Evolutionary conservation across 2,329 filamentous ascomycete species (phyloP).

Genomic region (Neonectria hederae): DNA sequence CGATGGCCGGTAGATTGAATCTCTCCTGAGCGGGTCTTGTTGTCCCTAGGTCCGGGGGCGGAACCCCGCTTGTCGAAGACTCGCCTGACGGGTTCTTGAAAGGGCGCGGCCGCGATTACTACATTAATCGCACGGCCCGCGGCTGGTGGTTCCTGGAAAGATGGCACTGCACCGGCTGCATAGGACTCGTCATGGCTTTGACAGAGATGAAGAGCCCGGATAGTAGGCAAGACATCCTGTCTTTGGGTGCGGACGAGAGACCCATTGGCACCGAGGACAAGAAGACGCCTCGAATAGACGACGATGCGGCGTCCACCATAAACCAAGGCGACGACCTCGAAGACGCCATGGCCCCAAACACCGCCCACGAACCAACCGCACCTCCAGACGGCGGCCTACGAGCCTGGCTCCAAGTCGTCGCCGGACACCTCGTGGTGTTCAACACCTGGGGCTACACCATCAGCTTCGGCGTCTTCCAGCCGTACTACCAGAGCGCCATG

Average conservation of each 20-base stretch:
- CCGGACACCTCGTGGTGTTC: constrained; percentile 50
- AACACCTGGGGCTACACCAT: constrained; percentile 53
- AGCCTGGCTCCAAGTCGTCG: constrained; percentile 53
- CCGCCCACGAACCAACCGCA: background rate
- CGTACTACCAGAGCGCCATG: constrained; percentile 50
- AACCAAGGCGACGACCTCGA: constrained; percentile 9
- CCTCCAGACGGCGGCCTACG: constrained; percentile 50
- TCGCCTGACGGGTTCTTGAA: background rate
- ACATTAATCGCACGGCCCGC: constrained; percentile 8
- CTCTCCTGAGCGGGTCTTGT: background rate
- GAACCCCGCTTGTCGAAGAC: constrained; percentile 20
- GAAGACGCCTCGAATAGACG: constrained; percentile 7
- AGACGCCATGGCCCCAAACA: background rate
- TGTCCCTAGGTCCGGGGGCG: constrained; percentile 3
- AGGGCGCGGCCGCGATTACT: constrained; percentile 16
- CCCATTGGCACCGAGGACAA: background rate
- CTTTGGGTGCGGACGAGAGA: background rate
- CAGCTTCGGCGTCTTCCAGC: constrained; percentile 52
- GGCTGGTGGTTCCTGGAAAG: background rate
- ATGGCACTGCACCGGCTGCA: background rate
- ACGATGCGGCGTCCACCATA: constrained; percentile 7
- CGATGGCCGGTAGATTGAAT: constrained; percentile 20
- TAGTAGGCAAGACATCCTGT: background rate
- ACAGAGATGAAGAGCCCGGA: background rate
- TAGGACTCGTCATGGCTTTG: background rate